phyloP scores from a whole-genome alignment of 352 stramenopile species.

The Phytopythium vexans region DNA sequence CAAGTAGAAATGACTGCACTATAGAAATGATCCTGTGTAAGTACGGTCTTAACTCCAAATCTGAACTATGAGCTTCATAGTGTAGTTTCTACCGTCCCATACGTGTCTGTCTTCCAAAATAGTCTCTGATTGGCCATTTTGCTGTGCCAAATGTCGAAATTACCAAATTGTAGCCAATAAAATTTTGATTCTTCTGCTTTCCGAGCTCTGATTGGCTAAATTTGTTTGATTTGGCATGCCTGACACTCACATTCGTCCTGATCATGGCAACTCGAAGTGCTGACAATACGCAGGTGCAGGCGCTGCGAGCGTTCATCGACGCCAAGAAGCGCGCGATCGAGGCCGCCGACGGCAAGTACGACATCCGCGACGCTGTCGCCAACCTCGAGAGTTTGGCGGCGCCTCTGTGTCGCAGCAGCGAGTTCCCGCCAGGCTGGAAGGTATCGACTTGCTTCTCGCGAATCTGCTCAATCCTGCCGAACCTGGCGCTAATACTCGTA shows the following conservation, averaged over 20 bases:
- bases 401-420: conserved; percentile 25
- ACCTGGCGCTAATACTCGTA: not conserved
- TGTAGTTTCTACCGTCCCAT: not conserved
- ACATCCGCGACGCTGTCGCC: conserved; percentile 22
- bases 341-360: conserved; percentile 45
- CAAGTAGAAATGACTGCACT: conserved; percentile 3
- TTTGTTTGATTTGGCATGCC: too few species aligned
- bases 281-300: conserved; percentile 21
- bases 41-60: conserved; percentile 17
- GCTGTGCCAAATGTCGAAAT: too few species aligned
- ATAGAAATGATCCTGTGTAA: conserved; percentile 30
- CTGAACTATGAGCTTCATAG: not conserved
- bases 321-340: conserved; percentile 38
- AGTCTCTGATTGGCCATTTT: too few species aligned
- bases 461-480: too few species aligned
- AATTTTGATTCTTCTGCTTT: too few species aligned
- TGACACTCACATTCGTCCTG: too few species aligned
- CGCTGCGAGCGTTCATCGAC: conserved; percentile 48
- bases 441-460: conserved; percentile 10
- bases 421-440: conserved; percentile 44
- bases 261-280: too few species aligned
- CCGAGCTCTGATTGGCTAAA: too few species aligned
- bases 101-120: not conserved
- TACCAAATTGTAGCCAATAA: too few species aligned
- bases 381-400: conserved; percentile 30